phyloP scores from a whole-genome alignment of 1,284 basidiomycete genomes.

The Rhodofomes roseus region DNA sequence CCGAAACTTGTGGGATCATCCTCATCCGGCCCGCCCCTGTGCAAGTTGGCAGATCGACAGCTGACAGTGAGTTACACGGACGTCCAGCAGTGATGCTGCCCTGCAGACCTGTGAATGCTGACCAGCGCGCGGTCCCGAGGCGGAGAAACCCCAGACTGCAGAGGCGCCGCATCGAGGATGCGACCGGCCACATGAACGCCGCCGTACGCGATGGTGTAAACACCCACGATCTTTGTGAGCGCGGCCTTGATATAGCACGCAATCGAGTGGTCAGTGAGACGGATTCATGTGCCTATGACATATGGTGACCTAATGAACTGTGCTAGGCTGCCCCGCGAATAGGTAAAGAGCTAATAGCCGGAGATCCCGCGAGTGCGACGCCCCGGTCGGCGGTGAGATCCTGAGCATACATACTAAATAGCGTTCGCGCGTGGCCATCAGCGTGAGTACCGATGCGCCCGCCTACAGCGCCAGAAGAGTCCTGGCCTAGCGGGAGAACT shows the following conservation, averaged over 20 bases:
- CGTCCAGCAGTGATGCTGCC: background rate
- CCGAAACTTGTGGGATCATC: background rate
- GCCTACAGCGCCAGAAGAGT: background rate
- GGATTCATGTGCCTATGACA: background rate
- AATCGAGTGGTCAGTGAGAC: background rate
- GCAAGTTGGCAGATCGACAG: background rate
- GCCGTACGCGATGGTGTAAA: background rate
- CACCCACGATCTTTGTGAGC: background rate
- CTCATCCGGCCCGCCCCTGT: background rate
- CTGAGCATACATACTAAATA: too few relatives aligned
- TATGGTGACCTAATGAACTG: background rate
- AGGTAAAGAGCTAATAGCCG: too few relatives aligned
- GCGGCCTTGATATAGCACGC: background rate
- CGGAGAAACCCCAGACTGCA: background rate
- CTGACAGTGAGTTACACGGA: background rate
- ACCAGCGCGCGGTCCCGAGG: background rate
- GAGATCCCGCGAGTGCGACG: background rate
- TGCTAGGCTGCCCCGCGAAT: background rate
- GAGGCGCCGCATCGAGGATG: background rate
- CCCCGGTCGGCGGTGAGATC: background rate
- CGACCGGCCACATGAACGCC: background rate
- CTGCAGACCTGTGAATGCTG: background rate
- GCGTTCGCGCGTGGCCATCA: background rate
- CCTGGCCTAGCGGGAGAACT: background rate
- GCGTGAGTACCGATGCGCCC: background rate